Base-by-base conservation (phyloP, 768 basidiomycete genomes). In the Coprinopsis marcescibilis region DNA sequence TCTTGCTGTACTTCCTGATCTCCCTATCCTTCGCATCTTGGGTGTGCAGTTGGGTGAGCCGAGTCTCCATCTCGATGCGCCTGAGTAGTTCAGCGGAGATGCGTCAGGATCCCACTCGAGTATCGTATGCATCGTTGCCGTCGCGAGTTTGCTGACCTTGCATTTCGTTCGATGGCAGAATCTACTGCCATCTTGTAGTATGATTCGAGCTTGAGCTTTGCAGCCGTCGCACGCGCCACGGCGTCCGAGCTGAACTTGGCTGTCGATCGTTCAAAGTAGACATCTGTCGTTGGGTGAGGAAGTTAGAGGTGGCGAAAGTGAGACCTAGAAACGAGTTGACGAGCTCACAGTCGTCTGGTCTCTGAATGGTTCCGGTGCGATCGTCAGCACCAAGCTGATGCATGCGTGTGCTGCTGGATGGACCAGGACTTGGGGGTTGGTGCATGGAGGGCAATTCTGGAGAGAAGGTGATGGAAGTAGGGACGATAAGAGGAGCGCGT, bases 171-270 rank as follows among this genome's bases (percentile, higher is more conserved):
- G 52, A 99, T 95, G 39, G 95, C 95, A 52, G 90, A 79, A 63
- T 98, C 93, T 26, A 99, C 95, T 3, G 94, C 92, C 48, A 97
- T 87, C 67, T 97, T 97, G 76, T 99, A 99, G 71, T 85, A 97
- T 37, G 94, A 89, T 66, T 95, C 94, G 46, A 99, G 83, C 67
- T 96, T 96, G 64, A 97, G 80, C 63, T 96, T 96, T 15, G 94
- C 92, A 20, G 88, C 89, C 39, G 91, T 95, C 6, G 90, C 85
- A 41, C 88, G 87, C 48, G 92, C 90, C 43, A 91, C 76, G 15
- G 90, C 86, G 60, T 89, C 84, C 53, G 91, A 80, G 14, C 85
- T 85, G 72, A 95, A 94, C 48, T 78, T 80, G 33, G 75, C 68
- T 1, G 87, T 86, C 43, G 83, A 83, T 52, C 95, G 78, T 64